Base-by-base conservation (phyloP, 352 stramenopile species). In the Phytophthora meadii region DNA sequence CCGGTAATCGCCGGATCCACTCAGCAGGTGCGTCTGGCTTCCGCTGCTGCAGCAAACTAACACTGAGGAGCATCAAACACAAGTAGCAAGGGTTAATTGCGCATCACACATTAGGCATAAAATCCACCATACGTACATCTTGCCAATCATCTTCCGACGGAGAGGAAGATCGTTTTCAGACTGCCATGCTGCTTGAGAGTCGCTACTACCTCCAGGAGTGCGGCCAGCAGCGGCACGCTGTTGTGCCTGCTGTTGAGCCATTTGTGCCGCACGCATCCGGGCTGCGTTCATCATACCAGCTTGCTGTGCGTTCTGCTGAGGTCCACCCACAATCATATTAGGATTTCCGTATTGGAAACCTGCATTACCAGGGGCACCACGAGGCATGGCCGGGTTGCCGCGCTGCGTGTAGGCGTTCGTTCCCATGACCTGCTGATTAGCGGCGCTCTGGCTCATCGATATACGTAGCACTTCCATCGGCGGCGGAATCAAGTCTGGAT, bases 1-100 rank as follows among this genome's bases (percentile, higher is more conserved):
- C 95, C 4, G 97, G 97, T 27, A 99, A 77, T 65, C 98, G 97
- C 46, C 98, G 92, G 57, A 99, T 94, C 97, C 97, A 99, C 76
- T 99, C 97, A 24, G 95, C 83, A 9, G 96, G 93, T 15, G 97
- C 97, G 76, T 99, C 97, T 2, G 97, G 97, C 52, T 99, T 99
- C 24, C 97, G 87, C 66, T 98, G 91, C 72, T 99, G 91, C 44
- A 99, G 76, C 51, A 99, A 79, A 74, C 96, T 97, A 49, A 99
- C 96, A 75, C 82, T 90, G 55, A 27, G 62, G 1, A 39, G 17
- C 36, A 72, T 36, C 5, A 48, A 41, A 19, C 12, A 60, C 19
- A 65, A 50, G 37, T 44, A 52, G 42, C 4, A 54, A 47, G 8
- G 5, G 37, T 65, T 49, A 59, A 28, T 27, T 27, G 56, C 11